Base-by-base conservation (phyloP, 1,284 basidiomycete species). In the Microbotryum intermedium region DNA sequence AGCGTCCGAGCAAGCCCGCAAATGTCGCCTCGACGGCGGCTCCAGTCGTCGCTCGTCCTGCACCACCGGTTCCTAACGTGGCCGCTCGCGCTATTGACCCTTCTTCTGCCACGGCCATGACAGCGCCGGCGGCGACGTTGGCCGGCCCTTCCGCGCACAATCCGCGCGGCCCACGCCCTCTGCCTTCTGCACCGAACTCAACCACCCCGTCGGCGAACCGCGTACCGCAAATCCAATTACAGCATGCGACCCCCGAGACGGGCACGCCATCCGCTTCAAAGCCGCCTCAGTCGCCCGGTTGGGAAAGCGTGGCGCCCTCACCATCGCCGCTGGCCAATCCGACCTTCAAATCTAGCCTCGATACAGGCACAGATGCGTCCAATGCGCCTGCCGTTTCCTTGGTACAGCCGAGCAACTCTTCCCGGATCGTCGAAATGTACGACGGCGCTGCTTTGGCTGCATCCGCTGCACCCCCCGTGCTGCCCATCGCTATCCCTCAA, bases 401-500 rank as follows among this genome's bases (percentile, higher is more conserved):
- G 34, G 34, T 39, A 11, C 34, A 39, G 10, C 34, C 34, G 34
- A 39, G 34, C 34, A 39, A 39, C 34, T 39, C 4, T 39, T 39
- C 34, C 18, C 34, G 55, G 52, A 25, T 44, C 26, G 42, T 57
- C 56, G 34, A 39, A 16, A 39, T 16, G 11, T 39, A 39, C 10
- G 34, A 39, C 11, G 34, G 34, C 10, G 44, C 51, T 26, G 9
- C 61, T 52, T 21, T 59, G 18, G 52, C 56, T 16, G 55, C 60
- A 50, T 30, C 18, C 26, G 8, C 7, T 51, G 23, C 57, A 8
- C 68, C 68, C 18, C 64, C 65, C 10, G 59, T 68, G 6, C 55
- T 66, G 6, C 66, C 71, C 23, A 73, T 74, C 30, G 60, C 65
- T 21, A 72, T 74, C 23, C 82, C 84, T 1, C 79, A 82, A 56